Base-by-base conservation (phyloP, 306 rosid genomes). In the Begonia fuchsioides region DNA sequence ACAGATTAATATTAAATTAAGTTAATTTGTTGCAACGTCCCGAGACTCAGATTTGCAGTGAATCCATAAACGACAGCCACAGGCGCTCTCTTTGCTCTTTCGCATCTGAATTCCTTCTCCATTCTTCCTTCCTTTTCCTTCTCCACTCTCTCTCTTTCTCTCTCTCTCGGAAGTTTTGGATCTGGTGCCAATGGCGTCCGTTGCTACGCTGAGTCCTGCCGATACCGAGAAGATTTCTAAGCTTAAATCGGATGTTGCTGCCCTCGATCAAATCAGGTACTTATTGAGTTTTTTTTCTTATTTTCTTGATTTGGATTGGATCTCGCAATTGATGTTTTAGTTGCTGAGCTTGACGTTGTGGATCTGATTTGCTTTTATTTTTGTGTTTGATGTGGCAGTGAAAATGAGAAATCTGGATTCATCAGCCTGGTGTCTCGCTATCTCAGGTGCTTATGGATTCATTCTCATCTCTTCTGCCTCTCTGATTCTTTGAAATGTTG, bases 401-500 rank as follows among this genome's bases (percentile, higher is more conserved):
- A 74, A 66, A 79, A 73, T 45, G 95, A 90, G 85, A 84, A 90
- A 68, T 74, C 0, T 12, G 97, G 97, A 65, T 84, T 79, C 76
- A 53, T 79, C 84, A 90, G 35, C 81, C 97, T 90, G 39, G 79
- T 90, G 20, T 15, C 87, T 60, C 97, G 97, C 55, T 90, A 76
- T 56, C 92, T 90, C 70, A 84, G 97, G 97, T 90, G 19, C 5
- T 26, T 26, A 6, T 26, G 5, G 35, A 26, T 26, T 26, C 0
- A 26, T 26, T 26, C 35, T 26, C 35, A 26, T 26, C 8, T 26
- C 35, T 26, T 26, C 35, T 4, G 8, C 8, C 35, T 26, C 35
- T 26, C 35, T 26, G 8, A 26, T 26, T 26, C 8, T 26, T 26
- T 26, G 35, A 26, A 26, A 26, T 26, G 35, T 4, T 26, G 35